Conservation (phyloP, 768 basidiomycete genomes). For the Russula olivacea region DNA sequence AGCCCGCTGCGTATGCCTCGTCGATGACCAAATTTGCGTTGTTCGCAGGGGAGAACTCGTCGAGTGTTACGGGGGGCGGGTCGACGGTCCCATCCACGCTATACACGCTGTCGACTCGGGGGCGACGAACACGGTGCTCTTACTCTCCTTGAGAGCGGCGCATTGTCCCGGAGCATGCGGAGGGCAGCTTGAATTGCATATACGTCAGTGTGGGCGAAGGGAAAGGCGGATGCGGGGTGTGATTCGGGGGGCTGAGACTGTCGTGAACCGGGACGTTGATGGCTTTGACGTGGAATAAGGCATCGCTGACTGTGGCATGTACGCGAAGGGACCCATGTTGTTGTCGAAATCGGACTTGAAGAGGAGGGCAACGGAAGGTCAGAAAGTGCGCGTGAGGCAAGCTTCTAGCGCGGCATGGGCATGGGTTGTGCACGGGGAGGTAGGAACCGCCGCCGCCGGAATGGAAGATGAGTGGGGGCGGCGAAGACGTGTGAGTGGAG, state of each 20-base stretch:
- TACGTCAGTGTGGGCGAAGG: conserved; percentile 70
- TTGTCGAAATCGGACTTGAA: background rate
- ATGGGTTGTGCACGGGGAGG: too few species aligned
- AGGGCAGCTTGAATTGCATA: conserved; percentile 47
- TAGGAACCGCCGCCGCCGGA: too few species aligned
- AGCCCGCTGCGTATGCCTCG: conserved; percentile 84
- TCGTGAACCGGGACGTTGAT: conserved; percentile 92
- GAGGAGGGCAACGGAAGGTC: background rate
- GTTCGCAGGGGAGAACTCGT: conserved; percentile 53
- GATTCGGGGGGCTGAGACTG: conserved; percentile 47
- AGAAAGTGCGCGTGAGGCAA: background rate
- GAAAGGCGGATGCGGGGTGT: conserved; percentile 32
- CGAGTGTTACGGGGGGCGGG: conserved; percentile 27
- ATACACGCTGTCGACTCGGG: conserved; percentile 73
- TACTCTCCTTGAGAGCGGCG: conserved; percentile 59
- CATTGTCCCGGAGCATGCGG: conserved; percentile 42
- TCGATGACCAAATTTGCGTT: conserved; percentile 74
- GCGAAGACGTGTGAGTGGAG: too few species aligned
- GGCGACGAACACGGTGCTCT: conserved; percentile 61
- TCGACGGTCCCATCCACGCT: conserved; percentile 91
- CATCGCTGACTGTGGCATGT: conserved; percentile 43
- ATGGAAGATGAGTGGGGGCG: too few species aligned
- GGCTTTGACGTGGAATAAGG: conserved; percentile 75
- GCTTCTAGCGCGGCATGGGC: too few species aligned
- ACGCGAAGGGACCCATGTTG: background rate